Base-by-base conservation (phyloP, 2,329 filamentous ascomycete species). In the Trichoderma cornu-damae region DNA sequence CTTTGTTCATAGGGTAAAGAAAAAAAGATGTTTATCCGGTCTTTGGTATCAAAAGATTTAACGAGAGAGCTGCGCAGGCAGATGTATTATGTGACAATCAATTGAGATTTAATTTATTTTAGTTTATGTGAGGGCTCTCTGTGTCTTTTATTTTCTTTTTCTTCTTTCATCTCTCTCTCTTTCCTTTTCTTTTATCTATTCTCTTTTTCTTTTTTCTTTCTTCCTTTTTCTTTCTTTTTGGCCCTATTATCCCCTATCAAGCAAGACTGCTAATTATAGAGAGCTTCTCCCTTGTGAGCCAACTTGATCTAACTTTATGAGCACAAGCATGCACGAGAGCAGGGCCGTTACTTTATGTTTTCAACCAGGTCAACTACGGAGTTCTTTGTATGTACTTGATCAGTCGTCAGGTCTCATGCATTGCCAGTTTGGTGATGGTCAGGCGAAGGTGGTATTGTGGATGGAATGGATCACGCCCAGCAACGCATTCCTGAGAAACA, bases 401-500 rank as follows among this genome's bases (percentile, higher is more conserved):
- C 2, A 35, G 50, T 43, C 20, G 40, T 24, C 30, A 38, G 30
- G 51, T 47, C 42, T 55, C 51, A 47, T 22, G n/a, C n/a, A 30
- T 37, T 30, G 20, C 7, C 32, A 14, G 6, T 28, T 28, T 20
- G 22, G 6, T 18, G 42, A 26, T 14, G 18, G 32, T 54, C 32
- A 20, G 22, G 51, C 44, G 57, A 35, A 58, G 57, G 62, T 64
- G 63, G 61, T 57, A 38, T 44, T 42, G 51, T 37, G 38, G 53
- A 53, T 70, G 72, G 72, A 74, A 74, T 74, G 72, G 61, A 61
- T 68, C 59, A 66, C 66, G 60, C 65, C 54, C 62, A 61, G 68
- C 71, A 72, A 74, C 72, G 67, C 72, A 74, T 74, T 74, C 72
- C 72, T 68, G 52, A 55, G 55, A 53, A 65, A 28, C 62, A 66